A percentile compares a stretch with the other conserved stretches of the same genome.
Evolutionary conservation across 345 rosid species (phyloP).

Genomic region (sweet orange (Citrus sinensis)): DNA sequence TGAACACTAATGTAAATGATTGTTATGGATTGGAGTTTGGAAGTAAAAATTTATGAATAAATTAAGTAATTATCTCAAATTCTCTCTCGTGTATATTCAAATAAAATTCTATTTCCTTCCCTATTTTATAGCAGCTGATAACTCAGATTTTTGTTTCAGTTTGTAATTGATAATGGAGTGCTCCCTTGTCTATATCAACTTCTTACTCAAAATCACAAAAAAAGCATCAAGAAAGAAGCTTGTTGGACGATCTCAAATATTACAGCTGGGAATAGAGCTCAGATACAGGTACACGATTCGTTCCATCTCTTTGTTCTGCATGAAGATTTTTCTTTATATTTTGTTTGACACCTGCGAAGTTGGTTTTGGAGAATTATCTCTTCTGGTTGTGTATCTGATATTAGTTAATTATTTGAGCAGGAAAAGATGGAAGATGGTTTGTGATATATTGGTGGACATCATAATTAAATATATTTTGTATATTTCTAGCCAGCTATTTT

Average conservation of each 20-base stretch:
- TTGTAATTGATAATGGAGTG: conserved; percentile 66
- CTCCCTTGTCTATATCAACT: conserved; percentile 70
- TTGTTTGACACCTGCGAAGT: neutral
- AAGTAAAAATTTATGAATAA: neutral
- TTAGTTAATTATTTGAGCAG: neutral
- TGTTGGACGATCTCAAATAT: conserved; percentile 94
- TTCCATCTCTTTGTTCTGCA: neutral
- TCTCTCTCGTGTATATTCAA: neutral
- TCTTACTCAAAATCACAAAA: conserved; percentile 70
- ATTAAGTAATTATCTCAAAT: neutral
- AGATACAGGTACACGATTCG: conserved; percentile 60
- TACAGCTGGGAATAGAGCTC: conserved; percentile 73
- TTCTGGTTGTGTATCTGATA: neutral
- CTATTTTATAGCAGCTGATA: neutral
- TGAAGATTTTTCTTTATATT: neutral
- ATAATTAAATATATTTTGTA: neutral
- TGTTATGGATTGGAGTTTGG: neutral
- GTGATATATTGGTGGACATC: neutral
- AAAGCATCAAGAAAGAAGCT: conserved; percentile 87
- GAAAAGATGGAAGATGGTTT: neutral
- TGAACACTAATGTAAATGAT: neutral
- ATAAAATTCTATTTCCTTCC: neutral
- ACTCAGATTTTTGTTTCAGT: conserved; percentile 37
- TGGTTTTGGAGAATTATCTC: neutral
- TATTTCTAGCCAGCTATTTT: neutral